phyloP scores from a whole-genome alignment of 345 rosid genomes.

The Litchi chinensis region DNA sequence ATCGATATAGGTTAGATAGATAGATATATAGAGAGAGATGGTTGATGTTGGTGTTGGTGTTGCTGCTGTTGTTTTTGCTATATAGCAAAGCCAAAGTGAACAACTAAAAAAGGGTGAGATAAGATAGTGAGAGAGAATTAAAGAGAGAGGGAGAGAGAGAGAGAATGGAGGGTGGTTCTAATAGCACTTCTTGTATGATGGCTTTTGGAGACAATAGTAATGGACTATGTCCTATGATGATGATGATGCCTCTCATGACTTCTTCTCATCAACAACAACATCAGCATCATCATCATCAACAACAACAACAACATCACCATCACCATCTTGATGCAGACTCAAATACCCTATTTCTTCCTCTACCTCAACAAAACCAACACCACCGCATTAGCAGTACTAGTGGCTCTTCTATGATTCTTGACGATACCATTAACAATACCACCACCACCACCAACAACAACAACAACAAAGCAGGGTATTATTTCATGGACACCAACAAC shows the following conservation, averaged over 20 bases:
- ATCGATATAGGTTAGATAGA: background rate
- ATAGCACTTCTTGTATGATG: constrained; percentile 72
- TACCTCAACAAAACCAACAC: constrained; percentile 32
- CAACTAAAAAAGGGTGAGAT: constrained; percentile 26
- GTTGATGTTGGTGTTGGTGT: background rate
- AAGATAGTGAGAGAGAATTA: constrained; percentile 10
- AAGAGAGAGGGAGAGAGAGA: constrained; percentile 26
- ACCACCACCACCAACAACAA: background rate
- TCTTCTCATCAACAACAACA: constrained; percentile 36
- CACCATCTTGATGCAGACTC: constrained; percentile 31
- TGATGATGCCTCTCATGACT: constrained; percentile 68
- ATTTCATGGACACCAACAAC: constrained; percentile 66
- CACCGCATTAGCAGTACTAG: constrained; percentile 16
- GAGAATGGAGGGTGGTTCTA: constrained; percentile 78
- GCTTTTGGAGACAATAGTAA: constrained; percentile 70
- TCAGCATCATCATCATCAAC: constrained; percentile 34
- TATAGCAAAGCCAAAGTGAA: constrained; percentile 49
- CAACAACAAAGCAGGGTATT: constrained; percentile 31
- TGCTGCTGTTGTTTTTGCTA: constrained; percentile 5
- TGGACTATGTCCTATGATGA: constrained; percentile 63
- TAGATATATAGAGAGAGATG: constrained; percentile 2
- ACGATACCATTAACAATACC: constrained; percentile 32
- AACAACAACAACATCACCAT: constrained; percentile 28
- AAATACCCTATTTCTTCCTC: constrained; percentile 40
- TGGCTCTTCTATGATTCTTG: constrained; percentile 47